Conservation (phyloP, 768 basidiomycete genomes). For the Leccinum olivaceopallidum region DNA sequence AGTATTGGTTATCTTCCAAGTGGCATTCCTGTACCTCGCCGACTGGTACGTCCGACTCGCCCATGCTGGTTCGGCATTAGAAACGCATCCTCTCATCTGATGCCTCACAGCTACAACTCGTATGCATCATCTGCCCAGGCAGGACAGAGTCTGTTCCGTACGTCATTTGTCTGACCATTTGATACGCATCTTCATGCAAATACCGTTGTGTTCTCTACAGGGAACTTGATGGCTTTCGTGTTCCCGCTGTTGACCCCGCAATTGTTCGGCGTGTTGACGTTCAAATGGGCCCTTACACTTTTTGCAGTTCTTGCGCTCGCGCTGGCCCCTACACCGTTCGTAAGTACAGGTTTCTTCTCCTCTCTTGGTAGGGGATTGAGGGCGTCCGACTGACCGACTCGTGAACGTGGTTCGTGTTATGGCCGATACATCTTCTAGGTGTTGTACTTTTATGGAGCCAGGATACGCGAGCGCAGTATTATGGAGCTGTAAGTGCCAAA, state of each 20-base stretch:
- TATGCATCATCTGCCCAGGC: slow-evolving; percentile 59
- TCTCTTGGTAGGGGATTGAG: neutral
- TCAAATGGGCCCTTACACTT: slow-evolving; percentile 23
- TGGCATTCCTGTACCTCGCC: slow-evolving; percentile 48
- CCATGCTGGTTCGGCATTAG: neutral
- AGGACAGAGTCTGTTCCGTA: slow-evolving; percentile 49
- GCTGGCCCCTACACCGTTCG: slow-evolving; percentile 46
- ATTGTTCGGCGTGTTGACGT: slow-evolving; percentile 48
- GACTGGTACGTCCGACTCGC: slow-evolving; percentile 41
- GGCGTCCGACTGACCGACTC: neutral
- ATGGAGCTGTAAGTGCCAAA: too few relatives aligned
- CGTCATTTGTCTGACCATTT: slow-evolving; percentile 8
- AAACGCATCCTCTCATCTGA: neutral
- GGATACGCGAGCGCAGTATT: slow-evolving; percentile 32
- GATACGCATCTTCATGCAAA: neutral
- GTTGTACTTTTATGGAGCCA: slow-evolving; percentile 33
- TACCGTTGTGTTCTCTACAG: slow-evolving; percentile 16
- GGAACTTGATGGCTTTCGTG: slow-evolving; percentile 39
- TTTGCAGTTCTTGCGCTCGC: slow-evolving; percentile 41
- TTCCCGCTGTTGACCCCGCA: slow-evolving; percentile 52
- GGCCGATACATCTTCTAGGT: slow-evolving; percentile 7
- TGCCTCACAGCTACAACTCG: slow-evolving; percentile 35
- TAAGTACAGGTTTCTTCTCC: slow-evolving; percentile 19
- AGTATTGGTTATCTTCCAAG: slow-evolving; percentile 44
- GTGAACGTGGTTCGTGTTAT: neutral